A percentile compares a stretch with the other conserved stretches of the same genome.
phyloP scores from a whole-genome alignment of 352 stramenopile genomes.

The Blastocystis sp. region DNA sequence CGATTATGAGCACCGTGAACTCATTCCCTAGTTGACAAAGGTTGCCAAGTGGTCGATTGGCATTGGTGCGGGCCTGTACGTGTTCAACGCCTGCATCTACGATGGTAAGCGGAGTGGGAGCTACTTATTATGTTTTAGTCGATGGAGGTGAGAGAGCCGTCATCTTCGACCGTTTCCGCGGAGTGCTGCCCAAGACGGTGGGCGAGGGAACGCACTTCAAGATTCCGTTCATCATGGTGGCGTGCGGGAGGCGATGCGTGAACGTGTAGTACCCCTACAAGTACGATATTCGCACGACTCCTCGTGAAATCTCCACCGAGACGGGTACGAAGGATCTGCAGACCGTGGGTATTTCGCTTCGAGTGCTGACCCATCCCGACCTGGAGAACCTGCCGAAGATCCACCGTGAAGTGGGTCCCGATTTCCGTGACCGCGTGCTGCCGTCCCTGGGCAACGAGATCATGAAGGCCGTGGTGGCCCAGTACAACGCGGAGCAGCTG shows the following conservation, averaged over 20 bases:
- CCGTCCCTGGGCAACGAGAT: slow-evolving; percentile 76
- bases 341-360: slow-evolving; percentile 94
- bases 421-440: slow-evolving; percentile 97
- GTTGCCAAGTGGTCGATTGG: slow-evolving; percentile 56
- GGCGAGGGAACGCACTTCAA: slow-evolving; percentile 98
- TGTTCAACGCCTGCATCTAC: slow-evolving; percentile 57
- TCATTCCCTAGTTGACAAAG: slow-evolving; percentile 49
- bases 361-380: slow-evolving; percentile 89
- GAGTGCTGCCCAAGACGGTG: slow-evolving; percentile 89
- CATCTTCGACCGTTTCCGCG: slow-evolving; percentile 96
- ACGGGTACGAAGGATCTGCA: slow-evolving; percentile 99
- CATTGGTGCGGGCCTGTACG: slow-evolving; percentile 22
- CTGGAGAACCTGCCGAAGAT: slow-evolving; percentile 89
- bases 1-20: not conserved
- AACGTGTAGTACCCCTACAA: slow-evolving; percentile 87
- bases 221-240: slow-evolving; percentile 90
- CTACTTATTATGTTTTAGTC: slow-evolving; percentile 75
- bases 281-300: slow-evolving; percentile 93
- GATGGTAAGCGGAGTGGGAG: slow-evolving; percentile 5
- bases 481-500: no score
- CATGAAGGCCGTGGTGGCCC: no score
- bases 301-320: slow-evolving; percentile 89
- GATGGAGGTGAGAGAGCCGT: slow-evolving; percentile 95
- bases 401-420: slow-evolving; percentile 90
- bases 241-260: slow-evolving; percentile 67